Evolutionary conservation across 768 basidiomycete species (phyloP), one percentile per base, ranked within the genome.

Genomic region (Leccinum obscurum): DNA sequence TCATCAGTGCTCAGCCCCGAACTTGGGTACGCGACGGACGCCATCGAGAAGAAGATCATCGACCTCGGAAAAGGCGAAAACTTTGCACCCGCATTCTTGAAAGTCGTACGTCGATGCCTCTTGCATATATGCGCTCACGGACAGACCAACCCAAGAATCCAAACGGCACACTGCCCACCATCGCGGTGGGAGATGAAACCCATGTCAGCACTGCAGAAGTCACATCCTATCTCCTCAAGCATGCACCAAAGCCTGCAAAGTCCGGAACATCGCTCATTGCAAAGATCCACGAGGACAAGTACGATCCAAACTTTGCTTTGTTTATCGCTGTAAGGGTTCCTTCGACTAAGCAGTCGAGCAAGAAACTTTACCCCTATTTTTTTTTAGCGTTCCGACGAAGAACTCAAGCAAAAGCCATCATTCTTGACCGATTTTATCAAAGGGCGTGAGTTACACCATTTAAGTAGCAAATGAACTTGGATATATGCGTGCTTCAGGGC

Each of bases 261-360:
- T 72, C 73, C 10, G 67, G 70, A 6, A 75, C 78, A 15, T 67
- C 71, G 17, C 65, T 78, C n/a, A 74, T 79, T 62, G 69, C 68
- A 39, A 75, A 65, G 56, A 67, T 84, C 26, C 82, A 85, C 64
- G 76, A 77, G 34, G 77, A 80, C 37, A 73, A 68, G 39, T 68
- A 77, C 54, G 82, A 85, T 65, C 83, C 83, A 55, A 86, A 85
- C 76, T 80, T 83, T 62, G 74, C 78, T n/a, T 52, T 79, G 28
- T 59, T 80, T 22, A 73, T 77, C 3, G 68, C 75, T 35, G 80
- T 81, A 65, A 63, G 76, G 62, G 3, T 46, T 11, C 44, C 5
- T 2, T n/a, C 22, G 15, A 20, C 41, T n/a, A 13, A 22, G 20
- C 20, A 13, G 20, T 46, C 44, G 20, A 46, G 10, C 44, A 46